Evolutionary conservation across 2,329 filamentous ascomycete genomes (phyloP).

Genomic region (Meredithiella fracta): DNA sequence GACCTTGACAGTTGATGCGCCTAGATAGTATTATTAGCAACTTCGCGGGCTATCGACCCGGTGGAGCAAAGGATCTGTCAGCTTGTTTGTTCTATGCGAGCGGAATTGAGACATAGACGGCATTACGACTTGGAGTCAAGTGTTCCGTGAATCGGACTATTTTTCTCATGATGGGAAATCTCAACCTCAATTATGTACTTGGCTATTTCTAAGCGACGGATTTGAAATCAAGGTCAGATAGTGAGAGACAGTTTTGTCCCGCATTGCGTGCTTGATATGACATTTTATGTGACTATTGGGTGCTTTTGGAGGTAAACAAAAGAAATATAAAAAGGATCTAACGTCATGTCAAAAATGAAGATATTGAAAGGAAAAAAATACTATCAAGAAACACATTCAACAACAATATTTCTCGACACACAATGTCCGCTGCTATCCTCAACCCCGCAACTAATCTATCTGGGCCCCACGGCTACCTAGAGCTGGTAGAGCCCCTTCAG

Average conservation of each 20-base stretch:
- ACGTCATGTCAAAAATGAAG: background rate
- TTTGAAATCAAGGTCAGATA: background rate
- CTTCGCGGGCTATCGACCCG: no score
- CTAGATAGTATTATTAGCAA: no score
- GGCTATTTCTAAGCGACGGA: background rate
- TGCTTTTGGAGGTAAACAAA: background rate
- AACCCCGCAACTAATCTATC: background rate
- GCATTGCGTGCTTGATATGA: conserved; percentile 1
- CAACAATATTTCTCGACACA: background rate
- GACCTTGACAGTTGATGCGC: no score
- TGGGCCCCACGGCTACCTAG: conserved; percentile 5
- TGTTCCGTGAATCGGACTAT: no score
- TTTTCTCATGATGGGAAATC: no score
- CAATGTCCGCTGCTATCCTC: conserved; percentile 17
- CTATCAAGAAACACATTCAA: background rate
- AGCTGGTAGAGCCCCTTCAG: background rate
- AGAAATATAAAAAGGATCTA: background rate
- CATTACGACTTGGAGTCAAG: no score
- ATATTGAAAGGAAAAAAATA: background rate
- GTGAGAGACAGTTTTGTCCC: background rate
- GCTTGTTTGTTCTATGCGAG: no score
- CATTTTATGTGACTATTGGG: background rate
- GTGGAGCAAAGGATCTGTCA: no score
- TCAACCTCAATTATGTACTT: background rate
- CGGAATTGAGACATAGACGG: no score